Percentiles rank a stretch among this genome's conserved stretches.
Conservation (phyloP, 164 flowering plant species). For the Malania oleifera region DNA sequence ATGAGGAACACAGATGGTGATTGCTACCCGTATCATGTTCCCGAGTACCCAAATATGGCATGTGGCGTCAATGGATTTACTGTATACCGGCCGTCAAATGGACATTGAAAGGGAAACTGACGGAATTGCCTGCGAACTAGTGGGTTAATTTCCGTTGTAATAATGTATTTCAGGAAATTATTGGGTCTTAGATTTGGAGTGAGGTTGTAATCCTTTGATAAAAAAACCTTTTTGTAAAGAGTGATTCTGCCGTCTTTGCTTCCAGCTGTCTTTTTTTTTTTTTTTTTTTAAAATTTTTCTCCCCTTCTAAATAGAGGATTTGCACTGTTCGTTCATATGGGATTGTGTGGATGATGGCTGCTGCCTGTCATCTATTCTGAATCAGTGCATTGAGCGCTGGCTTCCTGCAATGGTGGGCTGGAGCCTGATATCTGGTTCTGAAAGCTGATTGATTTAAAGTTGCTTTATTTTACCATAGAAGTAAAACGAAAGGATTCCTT, state of each 20-base stretch:
- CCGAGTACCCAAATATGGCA: constrained; percentile 54
- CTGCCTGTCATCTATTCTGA: no score
- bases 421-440: no score
- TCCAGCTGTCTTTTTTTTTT: no score
- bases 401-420: no score
- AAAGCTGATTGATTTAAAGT: no score
- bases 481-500: no score
- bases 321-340: no score
- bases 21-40: constrained; percentile 42
- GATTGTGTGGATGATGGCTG: no score
- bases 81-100: constrained; percentile 63
- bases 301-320: no score
- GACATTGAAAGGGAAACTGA: constrained; percentile 31
- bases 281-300: no score
- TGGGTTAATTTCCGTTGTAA: constrained; percentile 20
- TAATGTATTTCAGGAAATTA: constrained; percentile 33
- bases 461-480: no score
- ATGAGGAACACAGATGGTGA: constrained; percentile 42
- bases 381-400: no score
- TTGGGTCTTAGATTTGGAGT: constrained; percentile 31
- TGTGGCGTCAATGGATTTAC: constrained; percentile 59
- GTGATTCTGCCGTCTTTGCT: constrained; percentile 24
- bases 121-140: constrained; percentile 10
- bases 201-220: constrained; percentile 36
- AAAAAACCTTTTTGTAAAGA: constrained; percentile 42